phyloP scores from a whole-genome alignment of 441 rosid genomes.

The Breynia disticha region DNA sequence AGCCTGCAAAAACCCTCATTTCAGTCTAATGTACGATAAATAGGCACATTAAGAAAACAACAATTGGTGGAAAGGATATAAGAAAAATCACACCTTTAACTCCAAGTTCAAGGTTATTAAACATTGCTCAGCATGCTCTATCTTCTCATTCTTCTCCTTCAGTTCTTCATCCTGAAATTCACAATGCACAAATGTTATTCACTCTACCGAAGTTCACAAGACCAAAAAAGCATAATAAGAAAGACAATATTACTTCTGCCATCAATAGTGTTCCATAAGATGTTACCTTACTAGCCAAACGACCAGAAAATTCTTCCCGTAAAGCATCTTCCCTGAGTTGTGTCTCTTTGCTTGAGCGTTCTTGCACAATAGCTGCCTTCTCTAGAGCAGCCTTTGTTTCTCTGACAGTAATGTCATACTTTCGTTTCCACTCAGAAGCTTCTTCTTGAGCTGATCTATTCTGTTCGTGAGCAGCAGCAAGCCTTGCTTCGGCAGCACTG shows the following conservation, averaged over 20 bases:
- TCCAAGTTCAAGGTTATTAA: slow-evolving; percentile 69
- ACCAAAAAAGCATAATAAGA: background rate
- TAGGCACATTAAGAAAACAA: background rate
- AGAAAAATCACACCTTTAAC: slow-evolving; percentile 55
- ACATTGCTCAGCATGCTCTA: slow-evolving; percentile 77
- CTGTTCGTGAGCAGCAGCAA: slow-evolving; percentile 93
- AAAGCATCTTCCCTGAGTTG: slow-evolving; percentile 84
- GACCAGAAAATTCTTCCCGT: slow-evolving; percentile 61
- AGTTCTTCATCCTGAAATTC: slow-evolving; percentile 71
- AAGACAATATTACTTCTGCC: background rate
- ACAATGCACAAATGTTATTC: slow-evolving; percentile 6
- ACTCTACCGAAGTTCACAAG: background rate
- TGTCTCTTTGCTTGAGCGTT: slow-evolving; percentile 67
- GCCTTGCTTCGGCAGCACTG: slow-evolving; percentile 91
- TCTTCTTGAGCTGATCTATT: slow-evolving; percentile 83
- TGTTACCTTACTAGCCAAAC: slow-evolving; percentile 60
- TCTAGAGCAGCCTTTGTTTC: slow-evolving; percentile 89
- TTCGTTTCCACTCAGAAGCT: slow-evolving; percentile 91
- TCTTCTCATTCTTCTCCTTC: slow-evolving; percentile 54
- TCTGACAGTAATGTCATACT: slow-evolving; percentile 78
- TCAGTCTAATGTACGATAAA: slow-evolving; percentile 1
- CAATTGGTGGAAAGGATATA: background rate
- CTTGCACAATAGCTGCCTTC: slow-evolving; percentile 88
- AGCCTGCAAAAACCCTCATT: slow-evolving; percentile 43
- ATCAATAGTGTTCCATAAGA: slow-evolving; percentile 4